Conservation (phyloP, 2,329 filamentous ascomycete species). For the Colletotrichum acutatum region DNA sequence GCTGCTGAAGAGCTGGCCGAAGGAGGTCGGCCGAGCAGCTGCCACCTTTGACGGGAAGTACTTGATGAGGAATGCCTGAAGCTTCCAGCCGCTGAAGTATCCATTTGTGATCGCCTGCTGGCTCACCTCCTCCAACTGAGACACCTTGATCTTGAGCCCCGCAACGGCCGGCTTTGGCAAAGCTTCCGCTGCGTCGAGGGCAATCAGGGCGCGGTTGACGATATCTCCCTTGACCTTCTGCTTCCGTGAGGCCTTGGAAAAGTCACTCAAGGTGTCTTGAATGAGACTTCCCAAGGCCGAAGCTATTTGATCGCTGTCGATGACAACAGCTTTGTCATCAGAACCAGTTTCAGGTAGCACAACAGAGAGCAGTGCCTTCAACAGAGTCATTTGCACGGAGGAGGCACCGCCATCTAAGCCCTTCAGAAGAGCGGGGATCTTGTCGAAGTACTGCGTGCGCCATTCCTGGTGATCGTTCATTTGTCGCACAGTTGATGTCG, state of each 20-base stretch:
- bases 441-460: slow-evolving; percentile 53
- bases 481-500: slow-evolving; percentile 50
- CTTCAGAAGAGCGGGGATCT: slow-evolving; percentile 40
- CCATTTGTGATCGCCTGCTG: slow-evolving; percentile 47
- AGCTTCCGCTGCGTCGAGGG: slow-evolving; percentile 40
- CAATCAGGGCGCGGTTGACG: slow-evolving; percentile 25
- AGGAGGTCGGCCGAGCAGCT: slow-evolving; percentile 46
- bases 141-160: slow-evolving; percentile 45
- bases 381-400: slow-evolving; percentile 47
- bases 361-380: slow-evolving; percentile 48
- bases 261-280: slow-evolving; percentile 21
- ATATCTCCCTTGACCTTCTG: slow-evolving; percentile 15
- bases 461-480: slow-evolving; percentile 58
- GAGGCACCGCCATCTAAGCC: slow-evolving; percentile 32
- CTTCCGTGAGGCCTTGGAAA: slow-evolving; percentile 21
- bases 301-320: slow-evolving; percentile 1
- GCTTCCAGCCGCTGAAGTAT: slow-evolving; percentile 56
- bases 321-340: slow-evolving; percentile 17
- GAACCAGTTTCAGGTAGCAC: slow-evolving; percentile 42
- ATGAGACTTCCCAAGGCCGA: slow-evolving; percentile 8
- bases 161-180: slow-evolving; percentile 44
- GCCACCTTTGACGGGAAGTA: slow-evolving; percentile 47
- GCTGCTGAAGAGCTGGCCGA: slow-evolving; percentile 39
- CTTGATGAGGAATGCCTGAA: slow-evolving; percentile 55
- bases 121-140: slow-evolving; percentile 49